phyloP scores from a whole-genome alignment of 352 stramenopile species.

The Globisporangium viniferum region DNA sequence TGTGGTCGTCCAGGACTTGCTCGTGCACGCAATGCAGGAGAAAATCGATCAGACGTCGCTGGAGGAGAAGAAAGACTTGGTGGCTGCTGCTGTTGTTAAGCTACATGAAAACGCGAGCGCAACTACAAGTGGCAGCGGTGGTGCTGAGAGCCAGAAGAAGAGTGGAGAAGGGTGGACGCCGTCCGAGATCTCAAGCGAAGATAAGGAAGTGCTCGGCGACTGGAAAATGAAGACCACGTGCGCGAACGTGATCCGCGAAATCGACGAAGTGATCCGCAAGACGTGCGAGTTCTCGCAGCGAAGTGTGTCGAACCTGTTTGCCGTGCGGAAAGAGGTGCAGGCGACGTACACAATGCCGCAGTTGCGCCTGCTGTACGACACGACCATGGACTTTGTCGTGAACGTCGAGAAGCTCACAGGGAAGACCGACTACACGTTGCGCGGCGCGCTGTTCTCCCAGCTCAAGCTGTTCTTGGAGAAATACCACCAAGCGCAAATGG shows the following conservation, averaged over 20 bases:
- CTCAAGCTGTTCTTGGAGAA: slow-evolving; percentile 95
- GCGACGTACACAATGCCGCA: slow-evolving; percentile 90
- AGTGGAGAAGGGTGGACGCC: slow-evolving; percentile 33
- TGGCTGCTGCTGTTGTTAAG: slow-evolving; percentile 1
- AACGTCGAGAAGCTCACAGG: slow-evolving; percentile 89
- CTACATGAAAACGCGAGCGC: background rate
- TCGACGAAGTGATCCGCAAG: slow-evolving; percentile 83
- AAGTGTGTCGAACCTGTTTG: slow-evolving; percentile 85
- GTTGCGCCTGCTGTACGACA: slow-evolving; percentile 93
- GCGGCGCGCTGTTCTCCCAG: slow-evolving; percentile 91
- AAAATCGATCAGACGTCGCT: slow-evolving; percentile 51
- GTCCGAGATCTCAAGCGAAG: slow-evolving; percentile 35
- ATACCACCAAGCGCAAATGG: slow-evolving; percentile 91
- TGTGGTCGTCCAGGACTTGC: slow-evolving; percentile 70
- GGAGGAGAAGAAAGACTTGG: slow-evolving; percentile 32
- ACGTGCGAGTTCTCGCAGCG: slow-evolving; percentile 85
- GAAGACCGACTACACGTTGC: slow-evolving; percentile 91
- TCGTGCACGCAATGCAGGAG: slow-evolving; percentile 70
- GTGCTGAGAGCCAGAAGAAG: slow-evolving; percentile 12
- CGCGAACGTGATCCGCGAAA: slow-evolving; percentile 73
- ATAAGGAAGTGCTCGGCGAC: slow-evolving; percentile 55
- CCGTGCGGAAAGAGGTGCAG: slow-evolving; percentile 85
- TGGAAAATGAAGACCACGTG: slow-evolving; percentile 78
- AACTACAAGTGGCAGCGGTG: background rate
- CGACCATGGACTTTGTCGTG: slow-evolving; percentile 91